phyloP scores from a whole-genome alignment of 2,329 filamentous ascomycete species.

The Talaromyces sp. region DNA sequence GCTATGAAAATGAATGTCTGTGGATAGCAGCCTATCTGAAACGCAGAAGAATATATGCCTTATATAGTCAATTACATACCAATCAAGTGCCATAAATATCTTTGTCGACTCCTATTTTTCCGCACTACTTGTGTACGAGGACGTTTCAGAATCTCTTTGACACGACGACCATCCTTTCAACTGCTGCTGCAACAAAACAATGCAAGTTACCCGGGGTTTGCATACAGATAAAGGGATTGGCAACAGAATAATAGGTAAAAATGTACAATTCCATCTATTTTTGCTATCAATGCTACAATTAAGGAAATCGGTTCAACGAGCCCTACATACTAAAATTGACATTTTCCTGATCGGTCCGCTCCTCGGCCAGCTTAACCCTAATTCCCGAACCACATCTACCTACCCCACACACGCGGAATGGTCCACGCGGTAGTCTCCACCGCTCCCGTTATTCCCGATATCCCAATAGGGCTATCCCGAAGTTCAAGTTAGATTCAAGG shows the following conservation, averaged over 20 bases:
- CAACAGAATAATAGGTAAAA: background rate
- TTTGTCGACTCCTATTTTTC: background rate
- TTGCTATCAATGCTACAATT: too few relatives aligned
- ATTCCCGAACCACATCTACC: too few relatives aligned
- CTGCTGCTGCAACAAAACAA: background rate
- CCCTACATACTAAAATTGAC: background rate
- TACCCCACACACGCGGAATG: background rate
- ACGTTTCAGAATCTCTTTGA: background rate
- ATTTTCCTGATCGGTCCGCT: too few relatives aligned
- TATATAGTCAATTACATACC: too few relatives aligned
- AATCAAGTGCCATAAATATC: background rate
- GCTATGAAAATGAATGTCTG: background rate
- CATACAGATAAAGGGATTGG: background rate
- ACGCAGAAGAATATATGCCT: background rate
- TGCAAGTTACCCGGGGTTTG: background rate
- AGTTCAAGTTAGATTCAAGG: too few relatives aligned
- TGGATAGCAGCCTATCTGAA: background rate
- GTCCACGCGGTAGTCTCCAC: background rate
- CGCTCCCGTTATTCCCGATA: background rate
- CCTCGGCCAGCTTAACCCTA: too few relatives aligned
- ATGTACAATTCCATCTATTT: background rate
- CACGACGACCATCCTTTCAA: background rate
- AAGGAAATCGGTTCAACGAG: background rate
- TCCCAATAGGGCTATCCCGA: background rate
- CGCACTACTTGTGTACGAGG: too few relatives aligned